Evolutionary conservation across 192 early-diverging fungal genomes (phyloP).

Genomic region (Globomyces pollinis-pini): DNA sequence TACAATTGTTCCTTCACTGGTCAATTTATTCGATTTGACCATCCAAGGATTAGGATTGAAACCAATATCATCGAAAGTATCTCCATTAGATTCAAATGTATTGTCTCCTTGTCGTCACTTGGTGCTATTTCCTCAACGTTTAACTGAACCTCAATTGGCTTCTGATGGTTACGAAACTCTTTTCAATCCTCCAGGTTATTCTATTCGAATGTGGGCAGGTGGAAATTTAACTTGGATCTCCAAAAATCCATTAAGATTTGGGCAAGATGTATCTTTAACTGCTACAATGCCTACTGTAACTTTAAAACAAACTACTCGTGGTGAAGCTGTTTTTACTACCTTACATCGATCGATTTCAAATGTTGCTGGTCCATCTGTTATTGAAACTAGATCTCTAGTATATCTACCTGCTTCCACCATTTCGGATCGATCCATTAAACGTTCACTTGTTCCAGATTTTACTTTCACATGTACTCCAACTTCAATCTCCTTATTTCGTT

Average conservation of each 20-base stretch:
- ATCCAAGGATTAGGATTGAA: not conserved
- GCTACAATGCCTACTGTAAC: conserved; percentile 46
- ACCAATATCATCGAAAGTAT: not conserved
- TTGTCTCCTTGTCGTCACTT: conserved; percentile 39
- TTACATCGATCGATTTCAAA: conserved; percentile 59
- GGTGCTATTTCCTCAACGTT: conserved; percentile 69
- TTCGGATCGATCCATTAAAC: not conserved
- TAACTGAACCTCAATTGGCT: conserved; percentile 56
- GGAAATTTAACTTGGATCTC: conserved; percentile 52
- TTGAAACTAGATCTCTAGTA: conserved; percentile 60
- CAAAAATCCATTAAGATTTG: conserved; percentile 32
- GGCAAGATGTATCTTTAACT: conserved; percentile 38
- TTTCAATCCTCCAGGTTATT: conserved; percentile 65
- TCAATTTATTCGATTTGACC: not conserved
- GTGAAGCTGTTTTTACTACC: conserved; percentile 60
- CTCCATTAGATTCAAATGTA: not conserved
- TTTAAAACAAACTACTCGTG: conserved; percentile 39
- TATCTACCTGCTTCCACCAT: conserved; percentile 33
- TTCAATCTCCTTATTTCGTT: conserved; percentile 71
- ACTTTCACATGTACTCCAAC: conserved; percentile 46
- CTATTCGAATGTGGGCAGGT: conserved; percentile 84
- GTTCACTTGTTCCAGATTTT: conserved; percentile 52
- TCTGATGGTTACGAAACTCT: conserved; percentile 76
- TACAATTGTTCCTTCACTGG: not conserved
- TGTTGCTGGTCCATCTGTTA: conserved; percentile 44